Base-by-base conservation (phyloP, 2,329 filamentous ascomycete genomes). In the Trichophyton simii region DNA sequence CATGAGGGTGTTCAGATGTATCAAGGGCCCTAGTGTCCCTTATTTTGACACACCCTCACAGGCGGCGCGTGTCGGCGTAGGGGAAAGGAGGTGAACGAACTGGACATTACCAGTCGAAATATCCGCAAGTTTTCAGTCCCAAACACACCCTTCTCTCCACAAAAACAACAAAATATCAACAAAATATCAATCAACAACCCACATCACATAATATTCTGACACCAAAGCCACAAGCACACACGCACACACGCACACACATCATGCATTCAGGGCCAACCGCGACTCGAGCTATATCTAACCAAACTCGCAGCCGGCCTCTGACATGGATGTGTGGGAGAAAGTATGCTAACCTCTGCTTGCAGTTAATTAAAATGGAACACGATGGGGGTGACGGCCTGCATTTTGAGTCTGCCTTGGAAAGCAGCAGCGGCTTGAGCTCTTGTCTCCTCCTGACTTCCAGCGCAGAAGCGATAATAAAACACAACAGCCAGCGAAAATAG, bases 321-420 rank as follows among this genome's bases (percentile, higher is more conserved):
- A 52, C 34, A 31, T 55, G 31, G n/a, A 55, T 20, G 52, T 55
- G 52, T 55, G 52, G 52, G 52, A 55, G 52, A 55, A 36, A 36
- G 34, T 55, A 55, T 55, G 52, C 52, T 55, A 55, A 55, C 52
- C 52, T 55, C 28, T 55, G 31, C 31, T 55, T 55, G 52, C 52
- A 55, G 52, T 55, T 55, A 28, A 31, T 36, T 55, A 13, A n/a
- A 18, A 18, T 55, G 52, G 52, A 36, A 18, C 11, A 36, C 25
- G 25, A 55, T 55, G 52, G 6, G 18, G 18, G 25, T 31, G 8
- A 55, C 34, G 9, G 52, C 34, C 31, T 36, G 50, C 50, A n/a
- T 34, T 28, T 36, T 34, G 8, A n/a, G 15, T 36, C n/a, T 55
- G 52, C 52, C 31, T 28, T 34, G 34, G 34, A 18, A 28, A n/a